phyloP scores from a whole-genome alignment of 306 rosid species.

The Begonia masoniana region DNA sequence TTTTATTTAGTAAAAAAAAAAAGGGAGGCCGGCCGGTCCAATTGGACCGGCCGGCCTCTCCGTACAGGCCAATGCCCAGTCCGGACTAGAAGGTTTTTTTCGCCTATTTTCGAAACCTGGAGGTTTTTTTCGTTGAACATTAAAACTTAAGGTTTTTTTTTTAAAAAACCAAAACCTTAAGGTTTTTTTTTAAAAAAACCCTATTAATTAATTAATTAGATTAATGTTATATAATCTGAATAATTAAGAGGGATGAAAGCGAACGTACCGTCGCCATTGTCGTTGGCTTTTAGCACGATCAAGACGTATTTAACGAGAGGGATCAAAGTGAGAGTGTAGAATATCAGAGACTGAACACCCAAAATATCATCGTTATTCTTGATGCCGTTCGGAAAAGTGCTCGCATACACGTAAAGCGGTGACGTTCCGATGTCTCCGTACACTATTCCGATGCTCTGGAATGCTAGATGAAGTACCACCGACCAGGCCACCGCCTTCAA shows the following conservation, averaged over 20 bases:
- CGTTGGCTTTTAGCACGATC: constrained; percentile 42
- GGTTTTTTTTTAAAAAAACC: too few relatives aligned
- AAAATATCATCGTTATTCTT: constrained; percentile 41
- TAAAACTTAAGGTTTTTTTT: too few relatives aligned
- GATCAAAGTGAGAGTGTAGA: constrained; percentile 50
- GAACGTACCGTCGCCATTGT: constrained; percentile 48
- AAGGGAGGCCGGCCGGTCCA: too few relatives aligned
- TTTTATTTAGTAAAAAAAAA: too few relatives aligned
- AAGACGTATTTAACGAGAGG: constrained; percentile 47
- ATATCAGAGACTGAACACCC: constrained; percentile 50
- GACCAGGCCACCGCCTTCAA: constrained; percentile 14
- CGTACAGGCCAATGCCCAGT: too few relatives aligned
- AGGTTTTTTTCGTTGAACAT: too few relatives aligned
- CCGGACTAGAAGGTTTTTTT: too few relatives aligned
- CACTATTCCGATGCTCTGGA: constrained; percentile 61
- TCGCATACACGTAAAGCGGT: constrained; percentile 43
- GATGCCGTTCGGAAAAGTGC: constrained; percentile 33
- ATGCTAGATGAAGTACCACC: constrained; percentile 41
- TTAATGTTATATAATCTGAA: too few relatives aligned
- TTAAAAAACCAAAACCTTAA: too few relatives aligned
- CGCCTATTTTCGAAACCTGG: too few relatives aligned
- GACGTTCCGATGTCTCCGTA: constrained; percentile 75
- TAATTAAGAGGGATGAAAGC: neutral
- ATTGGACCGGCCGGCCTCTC: too few relatives aligned
- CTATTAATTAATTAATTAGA: too few relatives aligned